Evolutionary conservation across 371 early-diverging fungal species (phyloP), one percentile per base, ranked within the genome.

Genomic region (Mortierella sp.): DNA sequence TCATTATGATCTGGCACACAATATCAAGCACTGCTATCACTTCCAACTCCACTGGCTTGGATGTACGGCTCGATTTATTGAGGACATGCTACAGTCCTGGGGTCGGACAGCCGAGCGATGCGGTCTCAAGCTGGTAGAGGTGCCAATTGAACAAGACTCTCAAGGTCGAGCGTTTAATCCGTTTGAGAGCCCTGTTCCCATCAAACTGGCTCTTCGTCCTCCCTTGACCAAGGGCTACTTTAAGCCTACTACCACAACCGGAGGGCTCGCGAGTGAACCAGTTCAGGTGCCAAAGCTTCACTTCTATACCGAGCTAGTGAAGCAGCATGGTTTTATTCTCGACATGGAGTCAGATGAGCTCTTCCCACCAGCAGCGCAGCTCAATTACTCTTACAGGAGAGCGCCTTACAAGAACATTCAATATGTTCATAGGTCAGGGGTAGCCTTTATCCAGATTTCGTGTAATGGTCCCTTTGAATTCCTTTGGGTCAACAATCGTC

Each of bases 1-100:
- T 43, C 97, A 98, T 71, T 93, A 95, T 72, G 98, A 98, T 75
- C 90, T 95, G 0, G 84, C 93, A 12, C 95, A 98, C 82, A 97
- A 96, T 68, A 89, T 95, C 25, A 82, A 81, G 63, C 90, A 91
- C 60, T 95, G 95, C 81, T 98, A 94, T 70, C 98, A 98, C 65
- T 92, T 98, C 60, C 95, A 96, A 71, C 76, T 99, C 25, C 93
- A 96, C 79, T 99, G 99, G 99, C 84, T 98, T 7, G 95, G 94
- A 28, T 98, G 98, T 77, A 96, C 97, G 1, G 93, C 97, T 6
- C 87, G 94, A 29, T 81, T 96, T 21, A 90, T 99, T 19, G 96
- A 97, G 64, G 97, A 97, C 64, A 81, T 96, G 57, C 83, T 98
- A 19, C 89, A 87, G 48, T 83, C 85, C 16, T 98, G 98, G 99